phyloP scores from a whole-genome alignment of 73 alveolate species.

The Tetrahymena borealis region DNA sequence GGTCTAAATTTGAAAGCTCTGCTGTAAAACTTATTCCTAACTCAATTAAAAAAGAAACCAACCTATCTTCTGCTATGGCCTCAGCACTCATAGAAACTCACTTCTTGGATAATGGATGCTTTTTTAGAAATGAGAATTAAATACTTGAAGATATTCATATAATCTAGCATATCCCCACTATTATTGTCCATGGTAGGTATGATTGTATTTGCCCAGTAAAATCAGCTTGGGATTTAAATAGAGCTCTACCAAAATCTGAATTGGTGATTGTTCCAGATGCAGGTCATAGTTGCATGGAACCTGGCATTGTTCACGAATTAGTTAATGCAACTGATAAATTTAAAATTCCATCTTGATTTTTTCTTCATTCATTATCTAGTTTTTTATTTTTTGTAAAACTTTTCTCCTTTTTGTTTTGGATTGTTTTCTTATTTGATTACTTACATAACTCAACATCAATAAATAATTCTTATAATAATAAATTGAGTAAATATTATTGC shows the following conservation, averaged over 20 bases:
- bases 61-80: background rate
- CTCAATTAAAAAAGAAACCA: too few relatives aligned
- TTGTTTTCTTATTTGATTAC: too few relatives aligned
- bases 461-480: too few relatives aligned
- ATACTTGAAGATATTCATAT: background rate
- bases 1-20: slow-evolving; percentile 4
- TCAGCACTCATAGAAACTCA: slow-evolving; percentile 8
- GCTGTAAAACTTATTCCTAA: background rate
- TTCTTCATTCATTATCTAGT: too few relatives aligned
- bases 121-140: background rate
- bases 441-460: too few relatives aligned
- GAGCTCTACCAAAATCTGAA: background rate
- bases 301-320: background rate
- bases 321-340: slow-evolving; percentile 15
- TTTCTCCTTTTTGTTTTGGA: too few relatives aligned
- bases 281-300: slow-evolving; percentile 9
- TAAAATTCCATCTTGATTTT: background rate
- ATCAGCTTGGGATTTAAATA: slow-evolving; percentile 26
- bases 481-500: too few relatives aligned
- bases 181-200: slow-evolving; percentile 16
- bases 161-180: slow-evolving; percentile 14
- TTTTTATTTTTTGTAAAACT: too few relatives aligned
- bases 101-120: background rate
- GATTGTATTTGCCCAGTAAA: slow-evolving; percentile 9
- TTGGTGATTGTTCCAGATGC: slow-evolving; percentile 4